A percentile compares a stretch with the other conserved stretches of the same genome.
Evolutionary conservation across 768 basidiomycete genomes (phyloP).

Genomic region (Suillus hirtellus): DNA sequence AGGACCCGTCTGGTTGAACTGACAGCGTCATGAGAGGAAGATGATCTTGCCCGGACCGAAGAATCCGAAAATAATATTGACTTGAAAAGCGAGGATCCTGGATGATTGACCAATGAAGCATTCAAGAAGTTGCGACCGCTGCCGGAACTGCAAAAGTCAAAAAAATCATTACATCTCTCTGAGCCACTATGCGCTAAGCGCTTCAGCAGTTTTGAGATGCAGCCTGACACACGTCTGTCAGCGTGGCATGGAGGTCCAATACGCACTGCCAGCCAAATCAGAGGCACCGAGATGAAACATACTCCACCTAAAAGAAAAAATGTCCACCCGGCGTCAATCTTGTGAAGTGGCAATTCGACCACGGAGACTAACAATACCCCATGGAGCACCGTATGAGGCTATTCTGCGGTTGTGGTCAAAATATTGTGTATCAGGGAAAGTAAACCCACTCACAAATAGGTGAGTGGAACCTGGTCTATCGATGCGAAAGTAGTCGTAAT

Average conservation of each 20-base stretch:
- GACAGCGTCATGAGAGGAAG: too few relatives aligned
- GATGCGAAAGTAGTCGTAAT: too few relatives aligned
- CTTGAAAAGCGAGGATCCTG: too few relatives aligned
- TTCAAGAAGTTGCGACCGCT: too few relatives aligned
- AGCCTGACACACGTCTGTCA: slow-evolving; percentile 19
- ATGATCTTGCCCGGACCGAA: too few relatives aligned
- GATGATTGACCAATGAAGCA: too few relatives aligned
- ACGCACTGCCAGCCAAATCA: slow-evolving; percentile 47
- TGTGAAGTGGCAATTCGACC: slow-evolving; percentile 57
- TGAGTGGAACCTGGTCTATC: too few relatives aligned
- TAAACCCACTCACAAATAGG: slow-evolving; percentile 39
- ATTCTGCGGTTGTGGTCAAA: slow-evolving; percentile 43
- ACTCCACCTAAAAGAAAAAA: slow-evolving; percentile 59
- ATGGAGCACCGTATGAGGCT: slow-evolving; percentile 62
- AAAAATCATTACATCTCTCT: neutral
- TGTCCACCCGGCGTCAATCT: slow-evolving; percentile 60
- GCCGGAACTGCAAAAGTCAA: neutral
- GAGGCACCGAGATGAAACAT: slow-evolving; percentile 40
- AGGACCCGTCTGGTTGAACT: too few relatives aligned
- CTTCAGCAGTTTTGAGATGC: neutral
- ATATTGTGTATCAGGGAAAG: neutral
- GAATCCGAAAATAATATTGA: too few relatives aligned
- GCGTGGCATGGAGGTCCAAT: slow-evolving; percentile 56
- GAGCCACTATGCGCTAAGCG: neutral
- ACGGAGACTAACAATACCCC: slow-evolving; percentile 57